phyloP scores from a whole-genome alignment of 2,329 filamentous ascomycete genomes.

The Zalaria sp. region DNA sequence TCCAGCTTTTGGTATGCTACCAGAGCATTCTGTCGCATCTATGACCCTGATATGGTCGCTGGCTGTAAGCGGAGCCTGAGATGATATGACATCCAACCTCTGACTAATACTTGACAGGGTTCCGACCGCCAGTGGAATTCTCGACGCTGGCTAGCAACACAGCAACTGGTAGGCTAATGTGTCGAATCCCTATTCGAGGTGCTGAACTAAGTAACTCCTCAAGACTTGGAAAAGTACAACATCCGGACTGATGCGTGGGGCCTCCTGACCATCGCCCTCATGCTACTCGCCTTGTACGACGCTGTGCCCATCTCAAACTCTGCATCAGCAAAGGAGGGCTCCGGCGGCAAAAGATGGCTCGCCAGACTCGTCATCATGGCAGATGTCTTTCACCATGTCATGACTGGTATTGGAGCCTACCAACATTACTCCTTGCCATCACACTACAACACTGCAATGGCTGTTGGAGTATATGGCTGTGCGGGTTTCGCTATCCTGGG shows the following conservation, averaged over 20 bases:
- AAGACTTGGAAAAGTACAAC: slow-evolving; percentile 23
- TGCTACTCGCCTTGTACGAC: slow-evolving; percentile 17
- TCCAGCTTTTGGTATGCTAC: slow-evolving; percentile 22
- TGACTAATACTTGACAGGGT: slow-evolving; percentile 8
- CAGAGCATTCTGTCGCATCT: slow-evolving; percentile 16
- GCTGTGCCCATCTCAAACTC: slow-evolving; percentile 14
- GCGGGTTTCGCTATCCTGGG: too few species aligned
- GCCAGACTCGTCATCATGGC: slow-evolving; percentile 16
- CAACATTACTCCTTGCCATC: slow-evolving; percentile 15
- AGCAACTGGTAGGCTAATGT: not conserved
- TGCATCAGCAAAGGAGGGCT: slow-evolving; percentile 9
- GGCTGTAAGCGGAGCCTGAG: slow-evolving; percentile 9
- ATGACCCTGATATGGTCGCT: slow-evolving; percentile 19
- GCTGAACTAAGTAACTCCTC: not conserved
- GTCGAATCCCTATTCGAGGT: too few species aligned
- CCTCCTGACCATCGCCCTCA: slow-evolving; percentile 16
- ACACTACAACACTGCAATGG: slow-evolving; percentile 14
- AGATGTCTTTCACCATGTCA: slow-evolving; percentile 20
- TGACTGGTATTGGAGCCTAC: slow-evolving; percentile 18
- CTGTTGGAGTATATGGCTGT: not conserved
- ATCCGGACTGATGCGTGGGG: slow-evolving; percentile 21
- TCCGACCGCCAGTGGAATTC: slow-evolving; percentile 16
- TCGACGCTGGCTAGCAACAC: slow-evolving; percentile 12
- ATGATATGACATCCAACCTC: not conserved
- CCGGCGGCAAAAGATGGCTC: slow-evolving; percentile 16